Conservation (phyloP, 768 basidiomycete species). For the Phlegmacium glaucopus region DNA sequence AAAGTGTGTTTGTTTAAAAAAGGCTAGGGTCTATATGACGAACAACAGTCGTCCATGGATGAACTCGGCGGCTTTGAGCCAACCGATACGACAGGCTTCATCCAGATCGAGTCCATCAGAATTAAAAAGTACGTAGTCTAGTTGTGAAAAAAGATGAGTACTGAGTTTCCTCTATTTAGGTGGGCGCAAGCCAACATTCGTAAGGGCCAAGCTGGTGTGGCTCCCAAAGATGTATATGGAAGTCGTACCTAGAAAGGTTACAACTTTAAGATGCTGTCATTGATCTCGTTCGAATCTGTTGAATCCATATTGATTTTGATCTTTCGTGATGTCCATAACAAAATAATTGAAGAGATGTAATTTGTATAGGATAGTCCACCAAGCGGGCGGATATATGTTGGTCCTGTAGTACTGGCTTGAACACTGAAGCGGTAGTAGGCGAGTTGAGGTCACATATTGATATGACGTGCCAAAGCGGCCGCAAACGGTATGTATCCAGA, state of each 20-base stretch:
- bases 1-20: neutral
- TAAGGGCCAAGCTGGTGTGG: conserved; percentile 79
- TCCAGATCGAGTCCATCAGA: conserved; percentile 95
- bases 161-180: conserved; percentile 31
- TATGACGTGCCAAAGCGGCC: no score
- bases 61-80: conserved; percentile 98
- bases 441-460: no score
- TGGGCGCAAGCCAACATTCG: conserved; percentile 88
- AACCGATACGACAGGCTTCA: conserved; percentile 93
- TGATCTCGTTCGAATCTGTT: neutral
- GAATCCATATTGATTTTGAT: neutral
- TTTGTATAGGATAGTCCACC: no score
- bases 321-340: neutral
- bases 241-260: conserved; percentile 40
- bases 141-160: neutral
- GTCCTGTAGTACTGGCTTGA: no score
- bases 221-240: conserved; percentile 78
- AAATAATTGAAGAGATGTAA: no score
- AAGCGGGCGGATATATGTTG: no score
- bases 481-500: no score
- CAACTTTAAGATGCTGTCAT: no score
- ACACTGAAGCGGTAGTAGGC: no score
- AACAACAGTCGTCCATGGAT: conserved; percentile 96
- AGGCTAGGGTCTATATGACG: conserved; percentile 93
- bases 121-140: conserved; percentile 81